These are phyloP conservation scores for Zymoseptoria passerinii DNA, from an alignment of 2,329 filamentous ascomycete genomes.

Conservation along the genomic window DNA sequence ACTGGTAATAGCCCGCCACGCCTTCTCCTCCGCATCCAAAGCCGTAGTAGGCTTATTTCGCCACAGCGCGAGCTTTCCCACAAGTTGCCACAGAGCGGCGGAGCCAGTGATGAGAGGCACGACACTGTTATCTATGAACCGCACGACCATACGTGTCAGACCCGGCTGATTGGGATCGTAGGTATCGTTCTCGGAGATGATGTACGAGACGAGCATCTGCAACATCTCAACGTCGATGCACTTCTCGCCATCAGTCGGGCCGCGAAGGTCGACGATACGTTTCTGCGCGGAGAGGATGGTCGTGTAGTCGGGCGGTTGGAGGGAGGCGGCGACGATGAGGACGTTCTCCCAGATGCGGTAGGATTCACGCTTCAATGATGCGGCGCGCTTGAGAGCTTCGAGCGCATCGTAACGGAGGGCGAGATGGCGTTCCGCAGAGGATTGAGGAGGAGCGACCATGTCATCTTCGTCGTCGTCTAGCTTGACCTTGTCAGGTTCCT, in stretches of 20 bases:
- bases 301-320: constrained; percentile 63
- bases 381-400: constrained; percentile 77
- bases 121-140: constrained; percentile 65
- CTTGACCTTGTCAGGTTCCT: constrained; percentile 3
- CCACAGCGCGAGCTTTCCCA: constrained; percentile 67
- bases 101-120: constrained; percentile 77
- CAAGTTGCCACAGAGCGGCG: constrained; percentile 65
- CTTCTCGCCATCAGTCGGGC: constrained; percentile 58
- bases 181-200: constrained; percentile 45
- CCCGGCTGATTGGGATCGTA: constrained; percentile 40
- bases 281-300: constrained; percentile 70
- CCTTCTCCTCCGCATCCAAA: constrained; percentile 78
- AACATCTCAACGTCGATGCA: constrained; percentile 70
- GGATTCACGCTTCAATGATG: constrained; percentile 73
- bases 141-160: constrained; percentile 54
- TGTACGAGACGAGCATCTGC: constrained; percentile 61
- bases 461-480: constrained; percentile 32
- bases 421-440: constrained; percentile 41
- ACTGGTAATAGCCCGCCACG: constrained; percentile 65
- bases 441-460: constrained; percentile 11
- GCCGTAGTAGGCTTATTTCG: constrained; percentile 61
- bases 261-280: constrained; percentile 67
- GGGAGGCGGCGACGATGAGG: constrained; percentile 72
- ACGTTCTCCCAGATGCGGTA: constrained; percentile 97
- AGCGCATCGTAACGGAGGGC: constrained; percentile 66